phyloP scores from a whole-genome alignment of 768 basidiomycete genomes.

The Mycena metata region DNA sequence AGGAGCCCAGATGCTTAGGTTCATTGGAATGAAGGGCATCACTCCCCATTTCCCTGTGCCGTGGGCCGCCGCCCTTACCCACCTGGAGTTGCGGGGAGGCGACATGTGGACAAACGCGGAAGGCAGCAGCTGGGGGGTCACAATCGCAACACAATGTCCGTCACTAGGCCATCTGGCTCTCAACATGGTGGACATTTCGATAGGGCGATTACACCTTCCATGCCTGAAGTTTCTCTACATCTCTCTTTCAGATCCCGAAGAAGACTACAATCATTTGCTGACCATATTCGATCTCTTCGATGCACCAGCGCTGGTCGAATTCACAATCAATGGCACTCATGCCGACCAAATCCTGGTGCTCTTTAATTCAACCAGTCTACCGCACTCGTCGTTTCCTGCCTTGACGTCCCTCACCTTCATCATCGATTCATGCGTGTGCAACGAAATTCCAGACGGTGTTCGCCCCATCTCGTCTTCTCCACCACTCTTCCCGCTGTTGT shows the following conservation, averaged over 20 bases:
- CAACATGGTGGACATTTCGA: no score
- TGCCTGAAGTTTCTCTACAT: neutral
- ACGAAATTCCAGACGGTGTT: no score
- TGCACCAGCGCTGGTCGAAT: neutral
- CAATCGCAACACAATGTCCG: neutral
- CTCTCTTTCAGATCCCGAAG: neutral
- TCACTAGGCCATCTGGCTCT: neutral
- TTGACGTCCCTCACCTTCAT: slow-evolving; percentile 3
- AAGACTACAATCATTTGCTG: neutral
- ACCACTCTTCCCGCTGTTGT: neutral
- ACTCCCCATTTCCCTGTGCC: neutral
- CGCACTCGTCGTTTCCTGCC: slow-evolving; percentile 2
- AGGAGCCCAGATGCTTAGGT: neutral
- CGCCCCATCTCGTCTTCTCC: neutral
- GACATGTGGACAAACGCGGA: neutral
- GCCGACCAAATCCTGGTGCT: slow-evolving; percentile 1
- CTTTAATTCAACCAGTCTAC: neutral
- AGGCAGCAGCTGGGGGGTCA: no score
- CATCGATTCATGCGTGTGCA: neutral
- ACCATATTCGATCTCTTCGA: neutral
- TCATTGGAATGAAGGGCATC: neutral
- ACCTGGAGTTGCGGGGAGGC: neutral
- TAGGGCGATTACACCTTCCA: neutral
- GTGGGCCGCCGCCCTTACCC: slow-evolving; percentile 3
- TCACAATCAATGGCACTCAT: neutral